These are phyloP conservation scores for Solanum raphanifolium DNA, from an alignment of 257 asterid genomes.

Conservation along the genomic window DNA sequence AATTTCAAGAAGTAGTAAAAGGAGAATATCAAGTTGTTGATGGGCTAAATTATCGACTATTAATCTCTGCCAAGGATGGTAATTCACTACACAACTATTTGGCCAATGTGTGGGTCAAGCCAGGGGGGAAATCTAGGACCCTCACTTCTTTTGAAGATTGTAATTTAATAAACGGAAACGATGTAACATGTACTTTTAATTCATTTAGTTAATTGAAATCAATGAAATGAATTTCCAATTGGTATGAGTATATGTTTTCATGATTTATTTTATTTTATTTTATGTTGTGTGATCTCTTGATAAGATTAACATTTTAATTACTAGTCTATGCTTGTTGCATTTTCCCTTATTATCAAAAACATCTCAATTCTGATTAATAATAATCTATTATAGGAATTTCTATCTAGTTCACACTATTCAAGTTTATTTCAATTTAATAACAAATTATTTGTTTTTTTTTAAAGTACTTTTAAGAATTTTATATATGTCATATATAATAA, in stretches of 20 bases:
- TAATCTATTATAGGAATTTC: not conserved
- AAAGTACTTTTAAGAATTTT: not conserved
- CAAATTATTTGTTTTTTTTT: not conserved
- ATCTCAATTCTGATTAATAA: no score
- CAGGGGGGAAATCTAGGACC: not conserved
- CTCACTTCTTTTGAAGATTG: not conserved
- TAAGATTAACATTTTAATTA: not conserved
- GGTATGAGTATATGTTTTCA: not conserved
- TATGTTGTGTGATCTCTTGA: not conserved
- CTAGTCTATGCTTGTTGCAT: not conserved
- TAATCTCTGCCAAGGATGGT: not conserved
- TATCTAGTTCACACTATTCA: not conserved
- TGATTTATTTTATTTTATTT: no score
- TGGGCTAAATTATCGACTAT: not conserved
- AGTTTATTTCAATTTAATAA: not conserved
- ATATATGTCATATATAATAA: not conserved
- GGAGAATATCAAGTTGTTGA: not conserved
- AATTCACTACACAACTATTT: not conserved
- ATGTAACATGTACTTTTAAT: not conserved
- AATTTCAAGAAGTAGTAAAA: not conserved
- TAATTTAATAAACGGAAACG: fast-evolving
- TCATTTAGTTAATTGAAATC: not conserved
- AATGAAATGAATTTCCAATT: not conserved
- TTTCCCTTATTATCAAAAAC: not conserved
- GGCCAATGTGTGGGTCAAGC: not conserved